phyloP scores from a whole-genome alignment of 129 eudicot species.

The Tagetes patula region DNA sequence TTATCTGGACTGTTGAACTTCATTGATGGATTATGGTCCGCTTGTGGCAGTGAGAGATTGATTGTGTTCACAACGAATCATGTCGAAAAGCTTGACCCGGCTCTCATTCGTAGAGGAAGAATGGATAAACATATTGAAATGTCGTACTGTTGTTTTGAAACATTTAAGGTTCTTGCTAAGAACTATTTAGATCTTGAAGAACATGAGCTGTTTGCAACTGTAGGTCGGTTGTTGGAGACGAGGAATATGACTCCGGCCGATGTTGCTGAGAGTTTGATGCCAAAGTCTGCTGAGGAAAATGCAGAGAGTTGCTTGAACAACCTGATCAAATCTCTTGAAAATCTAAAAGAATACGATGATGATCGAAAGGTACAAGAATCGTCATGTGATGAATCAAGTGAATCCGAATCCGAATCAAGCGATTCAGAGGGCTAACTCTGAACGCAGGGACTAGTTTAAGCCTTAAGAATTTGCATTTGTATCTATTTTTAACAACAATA shows the following conservation, averaged over 20 bases:
- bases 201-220: slow-evolving; percentile 30
- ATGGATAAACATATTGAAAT: background rate
- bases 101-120: too few relatives aligned
- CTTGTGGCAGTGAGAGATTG: too few relatives aligned
- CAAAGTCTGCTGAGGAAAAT: slow-evolving; percentile 44
- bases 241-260: slow-evolving; percentile 58
- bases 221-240: slow-evolving; percentile 24
- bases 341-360: slow-evolving; percentile 29
- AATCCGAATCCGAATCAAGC: background rate
- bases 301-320: slow-evolving; percentile 37
- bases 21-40: too few relatives aligned
- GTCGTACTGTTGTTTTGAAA: slow-evolving; percentile 36
- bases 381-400: background rate
- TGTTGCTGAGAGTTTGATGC: slow-evolving; percentile 63
- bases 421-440: background rate
- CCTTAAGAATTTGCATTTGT: too few relatives aligned
- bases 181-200: slow-evolving; percentile 40
- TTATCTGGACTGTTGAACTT: slow-evolving; percentile 24
- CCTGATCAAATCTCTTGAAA: slow-evolving; percentile 41
- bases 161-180: slow-evolving; percentile 33
- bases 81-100: too few relatives aligned
- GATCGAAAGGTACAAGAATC: slow-evolving; percentile 7
- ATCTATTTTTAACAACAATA: too few relatives aligned
- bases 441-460: too few relatives aligned
- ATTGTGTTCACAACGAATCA: too few relatives aligned